These are phyloP conservation scores for Saussurea involucrata DNA, from an alignment of 129 eudicot genomes.

Conservation along the genomic window DNA sequence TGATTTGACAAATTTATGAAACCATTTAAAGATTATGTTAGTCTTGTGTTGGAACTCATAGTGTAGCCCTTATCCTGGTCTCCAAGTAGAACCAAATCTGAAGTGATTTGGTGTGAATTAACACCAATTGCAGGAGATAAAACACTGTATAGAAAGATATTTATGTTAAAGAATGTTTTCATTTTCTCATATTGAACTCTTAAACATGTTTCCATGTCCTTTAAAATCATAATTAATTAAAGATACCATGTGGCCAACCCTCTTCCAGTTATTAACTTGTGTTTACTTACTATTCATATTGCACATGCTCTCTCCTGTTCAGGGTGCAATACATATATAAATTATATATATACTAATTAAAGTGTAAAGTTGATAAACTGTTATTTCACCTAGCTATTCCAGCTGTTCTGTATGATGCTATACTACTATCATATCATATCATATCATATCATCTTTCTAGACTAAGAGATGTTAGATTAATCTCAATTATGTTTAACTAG, in stretches of 20 bases:
- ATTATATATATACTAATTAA: neutral
- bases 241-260: conserved; percentile 1
- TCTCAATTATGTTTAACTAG: no score
- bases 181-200: neutral
- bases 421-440: neutral
- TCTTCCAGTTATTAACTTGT: neutral
- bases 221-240: neutral
- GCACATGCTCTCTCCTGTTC: neutral
- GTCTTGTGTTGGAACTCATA: neutral
- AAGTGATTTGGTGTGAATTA: neutral
- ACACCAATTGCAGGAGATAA: neutral
- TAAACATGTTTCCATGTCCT: neutral
- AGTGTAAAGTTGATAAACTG: neutral
- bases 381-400: neutral
- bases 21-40: neutral
- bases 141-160: neutral
- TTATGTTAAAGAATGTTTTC: neutral
- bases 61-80: neutral
- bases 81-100: neutral
- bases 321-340: neutral
- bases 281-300: neutral
- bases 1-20: neutral
- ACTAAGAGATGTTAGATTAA: no score
- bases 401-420: neutral
- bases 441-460: neutral